A percentile compares a stretch with the other conserved stretches of the same genome.
These are phyloP conservation scores for Populus pruinosa DNA, from an alignment of 345 rosid genomes.

Conservation along the genomic window DNA sequence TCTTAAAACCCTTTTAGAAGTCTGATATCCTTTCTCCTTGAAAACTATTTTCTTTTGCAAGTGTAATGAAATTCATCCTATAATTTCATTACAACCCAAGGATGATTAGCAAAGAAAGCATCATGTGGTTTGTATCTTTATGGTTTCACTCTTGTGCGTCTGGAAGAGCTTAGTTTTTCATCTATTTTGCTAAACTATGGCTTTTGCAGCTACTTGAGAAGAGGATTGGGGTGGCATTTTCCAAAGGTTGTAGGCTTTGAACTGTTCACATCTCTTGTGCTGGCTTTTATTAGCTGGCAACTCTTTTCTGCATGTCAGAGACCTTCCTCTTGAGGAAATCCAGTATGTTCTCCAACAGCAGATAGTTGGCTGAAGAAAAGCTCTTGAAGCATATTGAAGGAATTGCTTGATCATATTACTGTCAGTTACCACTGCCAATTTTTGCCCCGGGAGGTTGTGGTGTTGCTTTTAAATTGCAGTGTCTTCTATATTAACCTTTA, in stretches of 20 bases:
- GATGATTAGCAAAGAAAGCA: not conserved
- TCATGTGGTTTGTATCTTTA: not conserved
- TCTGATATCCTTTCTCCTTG: not conserved
- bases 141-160: not conserved
- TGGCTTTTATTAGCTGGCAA: constrained; percentile 93
- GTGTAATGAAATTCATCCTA: not conserved
- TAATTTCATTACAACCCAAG: not conserved
- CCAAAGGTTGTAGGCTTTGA: constrained; percentile 89
- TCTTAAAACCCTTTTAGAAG: not conserved
- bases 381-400: not conserved
- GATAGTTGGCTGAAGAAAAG: not conserved
- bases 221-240: constrained; percentile 89
- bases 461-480: not conserved
- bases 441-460: not conserved
- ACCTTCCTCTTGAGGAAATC: constrained; percentile 54
- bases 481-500: not conserved
- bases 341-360: not conserved
- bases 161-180: no score
- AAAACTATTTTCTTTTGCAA: not conserved
- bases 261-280: constrained; percentile 65
- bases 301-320: constrained; percentile 83
- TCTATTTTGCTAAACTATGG: constrained; percentile 9
- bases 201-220: constrained; percentile 67
- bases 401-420: not conserved
- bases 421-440: not conserved